Evolutionary conservation across 768 basidiomycete species (phyloP), one percentile per base, ranked within the genome.

Genomic region (Russula lepida): DNA sequence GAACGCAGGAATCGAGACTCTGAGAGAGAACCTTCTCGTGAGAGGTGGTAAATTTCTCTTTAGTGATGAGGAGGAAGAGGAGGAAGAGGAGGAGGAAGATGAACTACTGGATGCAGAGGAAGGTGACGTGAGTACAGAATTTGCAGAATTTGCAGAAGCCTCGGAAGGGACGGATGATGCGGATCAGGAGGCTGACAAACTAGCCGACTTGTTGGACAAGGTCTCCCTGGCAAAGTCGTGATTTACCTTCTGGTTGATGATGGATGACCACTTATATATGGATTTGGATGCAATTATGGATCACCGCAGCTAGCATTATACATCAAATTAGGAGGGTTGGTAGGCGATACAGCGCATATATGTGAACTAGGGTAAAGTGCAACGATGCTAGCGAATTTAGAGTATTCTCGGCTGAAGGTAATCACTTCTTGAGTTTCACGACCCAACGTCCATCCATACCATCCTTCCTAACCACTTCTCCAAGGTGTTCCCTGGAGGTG

Each of bases 41-140:
- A 81, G 87, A 30, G 84, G 84, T 32, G 89, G 89, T 3, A 86
- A 81, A 64, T 70, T 90, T 6, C 74, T 85, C 7, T 76, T 83
- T 0, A 78, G 81, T 1, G 88, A 94, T 57, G 91, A 90, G n/a
- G 92, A 95, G 1, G 89, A 91, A 25, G 83, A 84, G 37, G 85
- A 91, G 52, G 88, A 81, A 57, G 78, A 70, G 75, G 63, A 78
- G 43, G 78, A 78, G 74, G 69, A 77, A 23, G 78, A 79, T 32
- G 81, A 75, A 37, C 75, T 78, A 35, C 76, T 74, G 35, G 60
- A 47, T 48, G 72, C 67, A 27, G 68, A 68, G 43, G 74, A 74
- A 56, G 71, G 71, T 7, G 62, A 65, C 7, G 71, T 69, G 43
- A 68, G 66, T 23, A 67, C 59, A 28, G 69, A 65, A 35, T 54